Evolutionary conservation across 129 eudicot genomes (phyloP).

Genomic region (Ambrosia trifida): DNA sequence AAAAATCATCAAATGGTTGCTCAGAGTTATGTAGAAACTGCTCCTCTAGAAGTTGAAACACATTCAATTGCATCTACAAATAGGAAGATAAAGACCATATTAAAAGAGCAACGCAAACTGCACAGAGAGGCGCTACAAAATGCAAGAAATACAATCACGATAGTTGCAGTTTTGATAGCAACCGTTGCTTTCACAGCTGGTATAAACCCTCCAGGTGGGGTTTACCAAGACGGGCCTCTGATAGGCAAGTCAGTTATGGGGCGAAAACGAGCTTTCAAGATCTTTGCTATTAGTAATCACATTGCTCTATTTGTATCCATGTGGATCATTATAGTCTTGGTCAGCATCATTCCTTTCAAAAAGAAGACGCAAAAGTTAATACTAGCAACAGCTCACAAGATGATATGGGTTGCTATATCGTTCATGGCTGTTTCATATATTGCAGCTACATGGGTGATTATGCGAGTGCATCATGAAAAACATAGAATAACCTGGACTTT

Average conservation of each 20-base stretch:
- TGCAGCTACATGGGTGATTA: slow-evolving; percentile 31
- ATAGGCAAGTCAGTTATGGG: slow-evolving; percentile 28
- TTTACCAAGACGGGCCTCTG: slow-evolving; percentile 37
- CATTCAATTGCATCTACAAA: neutral
- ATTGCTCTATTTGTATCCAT: slow-evolving; percentile 35
- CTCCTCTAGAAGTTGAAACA: neutral
- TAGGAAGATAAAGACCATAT: neutral
- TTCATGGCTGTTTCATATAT: slow-evolving; percentile 20
- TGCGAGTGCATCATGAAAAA: neutral
- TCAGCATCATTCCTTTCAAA: slow-evolving; percentile 38
- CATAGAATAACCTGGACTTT: slow-evolving; percentile 2
- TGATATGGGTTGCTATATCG: slow-evolving; percentile 27
- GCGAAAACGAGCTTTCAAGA: slow-evolving; percentile 31
- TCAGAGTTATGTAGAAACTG: neutral
- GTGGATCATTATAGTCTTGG: slow-evolving; percentile 35
- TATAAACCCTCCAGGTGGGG: slow-evolving; percentile 31
- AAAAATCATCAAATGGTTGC: neutral
- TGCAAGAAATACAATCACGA: slow-evolving; percentile 32
- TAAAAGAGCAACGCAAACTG: neutral
- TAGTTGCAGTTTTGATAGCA: slow-evolving; percentile 37
- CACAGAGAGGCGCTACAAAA: slow-evolving; percentile 36
- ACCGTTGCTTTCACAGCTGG: slow-evolving; percentile 42
- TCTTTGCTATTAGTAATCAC: slow-evolving; percentile 37
- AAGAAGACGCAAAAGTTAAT: slow-evolving; percentile 26
- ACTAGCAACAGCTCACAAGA: slow-evolving; percentile 28